Percentiles rank a stretch among this genome's conserved stretches.
phyloP scores from a whole-genome alignment of 495 filamentous ascomycete species.

The Penicillium roqueforti region DNA sequence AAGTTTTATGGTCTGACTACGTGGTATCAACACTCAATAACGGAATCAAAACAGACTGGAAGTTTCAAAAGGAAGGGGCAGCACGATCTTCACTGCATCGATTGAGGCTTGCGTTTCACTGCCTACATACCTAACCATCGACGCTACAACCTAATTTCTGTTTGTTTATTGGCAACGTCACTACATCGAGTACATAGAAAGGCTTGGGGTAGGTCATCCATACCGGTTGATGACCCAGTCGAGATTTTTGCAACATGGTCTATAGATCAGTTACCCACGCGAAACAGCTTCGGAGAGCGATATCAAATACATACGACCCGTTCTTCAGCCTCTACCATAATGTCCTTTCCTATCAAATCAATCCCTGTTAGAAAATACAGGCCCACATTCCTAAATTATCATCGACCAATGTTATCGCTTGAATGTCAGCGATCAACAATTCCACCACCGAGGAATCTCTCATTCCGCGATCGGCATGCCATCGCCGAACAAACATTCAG shows the following conservation, averaged over 20 bases:
- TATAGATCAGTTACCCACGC: neutral
- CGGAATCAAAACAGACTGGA: neutral
- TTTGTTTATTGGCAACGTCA: constrained; percentile 9
- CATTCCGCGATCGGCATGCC: constrained; percentile 23
- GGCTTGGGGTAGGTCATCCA: neutral
- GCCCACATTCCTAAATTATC: constrained; percentile 8
- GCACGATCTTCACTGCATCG: constrained; percentile 2
- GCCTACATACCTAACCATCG: neutral
- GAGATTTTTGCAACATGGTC: constrained; percentile 2
- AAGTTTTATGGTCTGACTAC: constrained; percentile 5
- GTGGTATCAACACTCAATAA: neutral
- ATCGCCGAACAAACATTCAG: constrained; percentile 3
- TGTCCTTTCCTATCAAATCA: neutral
- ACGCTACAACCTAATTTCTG: constrained; percentile 10
- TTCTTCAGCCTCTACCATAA: neutral
- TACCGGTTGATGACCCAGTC: constrained; percentile 1
- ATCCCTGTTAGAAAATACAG: neutral
- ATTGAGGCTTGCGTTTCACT: neutral
- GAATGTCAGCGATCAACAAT: neutral
- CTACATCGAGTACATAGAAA: constrained; percentile 1
- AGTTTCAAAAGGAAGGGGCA: neutral
- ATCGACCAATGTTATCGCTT: neutral
- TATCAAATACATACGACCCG: neutral
- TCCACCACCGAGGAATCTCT: neutral
- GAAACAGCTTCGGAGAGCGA: neutral